A percentile compares a stretch with the other conserved stretches of the same genome.
These are phyloP conservation scores for Gracilariopsis chorda DNA, from an alignment of 23 red algal genomes.

Conservation along the genomic window DNA sequence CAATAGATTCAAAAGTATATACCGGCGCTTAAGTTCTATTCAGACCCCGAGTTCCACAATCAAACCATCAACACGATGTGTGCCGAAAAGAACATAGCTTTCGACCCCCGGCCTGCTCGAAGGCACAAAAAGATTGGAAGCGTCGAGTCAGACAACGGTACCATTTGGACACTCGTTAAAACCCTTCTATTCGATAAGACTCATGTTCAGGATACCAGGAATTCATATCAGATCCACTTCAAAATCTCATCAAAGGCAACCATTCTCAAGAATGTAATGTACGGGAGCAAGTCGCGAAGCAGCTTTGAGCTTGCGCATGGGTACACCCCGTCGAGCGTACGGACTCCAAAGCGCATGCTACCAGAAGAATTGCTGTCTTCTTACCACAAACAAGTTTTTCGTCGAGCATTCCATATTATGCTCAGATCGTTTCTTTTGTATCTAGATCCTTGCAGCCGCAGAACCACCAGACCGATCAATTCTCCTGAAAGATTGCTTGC, in stretches of 20 bases:
- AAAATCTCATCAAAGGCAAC: neutral
- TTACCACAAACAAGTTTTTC: neutral
- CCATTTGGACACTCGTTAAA: neutral
- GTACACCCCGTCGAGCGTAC: neutral
- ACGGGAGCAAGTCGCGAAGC: conserved; percentile 3
- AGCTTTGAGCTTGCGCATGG: conserved; percentile 10
- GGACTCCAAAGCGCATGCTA: neutral
- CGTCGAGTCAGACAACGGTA: neutral
- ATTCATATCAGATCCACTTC: too few species aligned
- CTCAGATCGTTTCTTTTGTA: too few species aligned
- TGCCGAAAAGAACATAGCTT: neutral
- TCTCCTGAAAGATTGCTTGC: too few species aligned
- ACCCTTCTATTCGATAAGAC: neutral
- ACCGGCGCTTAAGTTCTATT: neutral
- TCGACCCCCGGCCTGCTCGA: neutral
- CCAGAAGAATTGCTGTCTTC: neutral
- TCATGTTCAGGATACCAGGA: neutral
- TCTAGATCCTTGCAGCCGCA: too few species aligned
- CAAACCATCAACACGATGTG: neutral
- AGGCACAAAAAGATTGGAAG: conserved; percentile 16
- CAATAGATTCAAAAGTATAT: neutral
- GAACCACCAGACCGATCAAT: too few species aligned
- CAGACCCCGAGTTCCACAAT: neutral
- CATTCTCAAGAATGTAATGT: neutral
- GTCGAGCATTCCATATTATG: too few species aligned